Percentiles rank a stretch among this genome's conserved stretches.
Conservation (phyloP, 176 grass and related monocot genomes). For the Otatea glauca region DNA sequence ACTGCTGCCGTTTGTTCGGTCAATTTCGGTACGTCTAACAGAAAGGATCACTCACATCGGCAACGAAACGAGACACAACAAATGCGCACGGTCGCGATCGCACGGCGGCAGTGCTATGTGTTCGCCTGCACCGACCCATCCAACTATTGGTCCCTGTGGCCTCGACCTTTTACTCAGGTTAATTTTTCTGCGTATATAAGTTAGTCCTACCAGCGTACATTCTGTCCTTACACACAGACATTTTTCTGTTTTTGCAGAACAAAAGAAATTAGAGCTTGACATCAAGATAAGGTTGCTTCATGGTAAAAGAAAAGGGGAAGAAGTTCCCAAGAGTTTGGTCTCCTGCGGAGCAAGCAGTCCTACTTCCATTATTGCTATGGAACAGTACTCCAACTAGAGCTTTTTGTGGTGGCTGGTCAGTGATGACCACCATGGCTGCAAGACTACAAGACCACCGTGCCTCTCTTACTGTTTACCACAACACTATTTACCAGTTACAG, state of each 20-base stretch:
- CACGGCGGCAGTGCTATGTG: background rate
- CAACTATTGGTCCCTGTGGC: background rate
- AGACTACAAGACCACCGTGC: background rate
- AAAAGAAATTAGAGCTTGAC: background rate
- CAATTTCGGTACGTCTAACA: slow-evolving; percentile 10
- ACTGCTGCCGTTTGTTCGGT: background rate
- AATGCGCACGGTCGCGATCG: background rate
- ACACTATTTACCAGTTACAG: background rate
- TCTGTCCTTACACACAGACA: background rate
- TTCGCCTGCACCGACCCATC: background rate
- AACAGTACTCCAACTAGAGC: background rate
- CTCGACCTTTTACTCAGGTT: background rate
- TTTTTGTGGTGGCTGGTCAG: slow-evolving; percentile 17
- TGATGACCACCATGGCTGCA: background rate
- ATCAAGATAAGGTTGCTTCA: background rate
- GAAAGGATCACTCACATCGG: background rate
- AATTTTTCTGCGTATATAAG: background rate
- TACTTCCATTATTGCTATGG: background rate
- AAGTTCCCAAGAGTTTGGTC: background rate
- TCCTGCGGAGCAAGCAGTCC: slow-evolving; percentile 23
- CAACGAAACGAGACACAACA: background rate
- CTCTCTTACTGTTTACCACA: slow-evolving; percentile 9
- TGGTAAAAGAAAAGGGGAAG: background rate
- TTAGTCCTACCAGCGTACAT: background rate
- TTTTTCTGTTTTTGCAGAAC: background rate